Percentiles rank a stretch among this genome's conserved stretches.
Evolutionary conservation across 306 rosid genomes (phyloP).

Genomic region (Fragaria nilgerrensis): DNA sequence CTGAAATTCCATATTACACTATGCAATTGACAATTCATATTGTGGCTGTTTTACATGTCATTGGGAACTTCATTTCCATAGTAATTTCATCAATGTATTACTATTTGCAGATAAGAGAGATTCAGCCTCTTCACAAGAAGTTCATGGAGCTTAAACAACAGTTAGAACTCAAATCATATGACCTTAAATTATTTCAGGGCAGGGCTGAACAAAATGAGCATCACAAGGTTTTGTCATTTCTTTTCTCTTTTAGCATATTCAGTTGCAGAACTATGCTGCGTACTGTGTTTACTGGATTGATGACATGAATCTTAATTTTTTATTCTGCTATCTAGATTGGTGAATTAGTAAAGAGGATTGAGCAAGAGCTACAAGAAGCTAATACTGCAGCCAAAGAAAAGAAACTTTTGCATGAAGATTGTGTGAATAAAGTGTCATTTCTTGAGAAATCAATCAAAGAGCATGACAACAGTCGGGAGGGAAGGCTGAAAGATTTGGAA

Average conservation of each 20-base stretch:
- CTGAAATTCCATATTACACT: neutral
- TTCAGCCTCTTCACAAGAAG: slow-evolving; percentile 75
- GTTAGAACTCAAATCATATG: slow-evolving; percentile 75
- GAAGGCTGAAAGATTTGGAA: slow-evolving; percentile 80
- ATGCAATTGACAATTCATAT: neutral
- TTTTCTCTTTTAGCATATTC: slow-evolving; percentile 19
- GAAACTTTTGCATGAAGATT: slow-evolving; percentile 52
- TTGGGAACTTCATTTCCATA: neutral
- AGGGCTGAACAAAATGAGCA: slow-evolving; percentile 97
- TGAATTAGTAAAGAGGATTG: slow-evolving; percentile 81
- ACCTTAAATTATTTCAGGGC: slow-evolving; percentile 78
- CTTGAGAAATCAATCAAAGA: slow-evolving; percentile 91
- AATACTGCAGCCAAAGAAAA: slow-evolving; percentile 61
- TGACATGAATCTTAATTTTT: neutral
- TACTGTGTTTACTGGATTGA: neutral
- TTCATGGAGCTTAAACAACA: slow-evolving; percentile 65
- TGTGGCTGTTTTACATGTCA: neutral
- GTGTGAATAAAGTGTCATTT: slow-evolving; percentile 53
- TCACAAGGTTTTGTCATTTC: slow-evolving; percentile 63
- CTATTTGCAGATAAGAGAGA: slow-evolving; percentile 60
- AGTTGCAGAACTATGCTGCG: neutral
- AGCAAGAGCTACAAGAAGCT: slow-evolving; percentile 81
- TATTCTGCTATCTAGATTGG: slow-evolving; percentile 56
- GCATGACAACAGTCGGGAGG: slow-evolving; percentile 66
- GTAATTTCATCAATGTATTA: neutral